Percentiles rank a stretch among this genome's conserved stretches.
Evolutionary conservation across 2,329 filamentous ascomycete genomes (phyloP).

Genomic region (Venturia asperata): DNA sequence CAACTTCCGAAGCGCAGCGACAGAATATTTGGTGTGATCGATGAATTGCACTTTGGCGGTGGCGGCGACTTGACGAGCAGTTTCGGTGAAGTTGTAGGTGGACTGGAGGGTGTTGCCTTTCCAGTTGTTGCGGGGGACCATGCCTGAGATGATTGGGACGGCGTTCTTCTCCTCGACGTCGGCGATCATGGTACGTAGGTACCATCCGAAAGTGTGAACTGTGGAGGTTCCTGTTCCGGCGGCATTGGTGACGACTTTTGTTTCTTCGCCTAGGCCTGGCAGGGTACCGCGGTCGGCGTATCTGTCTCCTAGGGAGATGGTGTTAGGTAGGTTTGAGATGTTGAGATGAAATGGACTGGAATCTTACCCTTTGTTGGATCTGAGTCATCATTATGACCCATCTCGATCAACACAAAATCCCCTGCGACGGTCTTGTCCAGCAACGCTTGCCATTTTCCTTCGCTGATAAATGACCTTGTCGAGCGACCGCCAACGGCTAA

Average conservation of each 20-base stretch:
- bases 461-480: conserved; percentile 24
- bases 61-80: conserved; percentile 23
- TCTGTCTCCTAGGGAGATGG: not conserved
- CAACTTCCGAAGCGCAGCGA: conserved; percentile 23
- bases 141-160: conserved; percentile 25
- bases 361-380: not conserved
- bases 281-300: conserved; percentile 25
- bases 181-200: conserved; percentile 27
- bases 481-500: conserved; percentile 22
- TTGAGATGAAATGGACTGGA: not conserved
- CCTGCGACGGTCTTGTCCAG: conserved; percentile 21
- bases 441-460: conserved; percentile 23
- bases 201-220: conserved; percentile 27
- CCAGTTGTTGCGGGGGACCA: conserved; percentile 20
- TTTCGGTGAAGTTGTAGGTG: conserved; percentile 22
- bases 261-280: conserved; percentile 24
- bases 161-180: conserved; percentile 24
- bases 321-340: not conserved
- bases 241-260: conserved; percentile 22
- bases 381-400: conserved; percentile 25
- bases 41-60: conserved; percentile 23
- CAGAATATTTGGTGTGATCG: conserved; percentile 27
- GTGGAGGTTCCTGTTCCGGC: not conserved
- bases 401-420: conserved; percentile 26
- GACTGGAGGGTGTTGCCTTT: not conserved